Conservation (phyloP, 2,329 filamentous ascomycete genomes). For the Magnaporthiopsis incrustans region DNA sequence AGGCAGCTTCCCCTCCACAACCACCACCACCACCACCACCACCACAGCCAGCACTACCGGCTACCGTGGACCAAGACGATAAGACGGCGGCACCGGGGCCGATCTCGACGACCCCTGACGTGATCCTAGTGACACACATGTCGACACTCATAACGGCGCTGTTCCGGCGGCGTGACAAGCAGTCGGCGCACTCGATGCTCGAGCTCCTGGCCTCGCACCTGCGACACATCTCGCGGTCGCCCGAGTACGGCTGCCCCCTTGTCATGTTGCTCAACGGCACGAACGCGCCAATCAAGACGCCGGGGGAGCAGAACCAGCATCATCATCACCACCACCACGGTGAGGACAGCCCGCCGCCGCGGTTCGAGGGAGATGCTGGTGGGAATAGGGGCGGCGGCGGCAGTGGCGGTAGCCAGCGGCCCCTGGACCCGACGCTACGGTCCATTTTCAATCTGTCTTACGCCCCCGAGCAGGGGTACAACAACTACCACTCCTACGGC, state of each 20-base stretch:
- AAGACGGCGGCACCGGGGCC: constrained; percentile 6
- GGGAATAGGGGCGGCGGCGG: constrained; percentile 5
- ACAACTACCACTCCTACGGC: not conserved
- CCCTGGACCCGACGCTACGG: constrained; percentile 36
- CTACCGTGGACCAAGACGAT: not conserved
- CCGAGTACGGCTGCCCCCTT: constrained; percentile 32
- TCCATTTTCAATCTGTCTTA: constrained; percentile 38
- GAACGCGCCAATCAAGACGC: constrained; percentile 15
- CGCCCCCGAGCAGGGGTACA: constrained; percentile 10
- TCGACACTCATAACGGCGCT: constrained; percentile 41
- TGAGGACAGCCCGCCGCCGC: constrained; percentile 1
- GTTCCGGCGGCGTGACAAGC: constrained; percentile 40
- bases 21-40: not conserved
- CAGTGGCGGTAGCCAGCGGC: constrained; percentile 3
- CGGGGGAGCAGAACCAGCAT: constrained; percentile 5
- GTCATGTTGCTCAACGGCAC: constrained; percentile 49
- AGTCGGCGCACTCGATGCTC: constrained; percentile 39
- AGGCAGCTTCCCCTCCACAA: not conserved
- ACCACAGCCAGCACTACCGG: not conserved
- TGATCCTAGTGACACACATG: constrained; percentile 49
- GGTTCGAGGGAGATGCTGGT: constrained; percentile 2
- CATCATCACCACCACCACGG: constrained; percentile 3
- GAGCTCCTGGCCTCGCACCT: constrained; percentile 39
- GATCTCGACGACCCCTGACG: constrained; percentile 24
- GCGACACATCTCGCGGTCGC: constrained; percentile 33